Evolutionary conservation across 495 filamentous ascomycete species (phyloP), one percentile per base, ranked within the genome.

Genomic region (Lepidopterella palustris): DNA sequence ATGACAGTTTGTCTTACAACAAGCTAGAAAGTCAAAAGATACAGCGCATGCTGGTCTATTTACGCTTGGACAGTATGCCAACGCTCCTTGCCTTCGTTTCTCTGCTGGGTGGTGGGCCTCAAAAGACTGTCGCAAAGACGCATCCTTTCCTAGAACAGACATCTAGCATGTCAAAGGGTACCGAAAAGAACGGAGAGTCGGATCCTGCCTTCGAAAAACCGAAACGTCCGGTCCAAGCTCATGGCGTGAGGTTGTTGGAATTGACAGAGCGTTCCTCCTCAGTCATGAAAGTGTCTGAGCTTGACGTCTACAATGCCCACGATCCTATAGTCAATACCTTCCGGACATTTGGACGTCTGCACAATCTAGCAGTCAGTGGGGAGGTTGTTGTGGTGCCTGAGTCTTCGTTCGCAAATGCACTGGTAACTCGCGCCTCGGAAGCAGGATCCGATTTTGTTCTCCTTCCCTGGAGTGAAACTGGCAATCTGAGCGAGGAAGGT

Each of bases 261-360:
- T 83, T 97, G 23, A 93, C 90, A 0, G 91, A 98, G 60, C 90
- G 93, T 78, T 85, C 87, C 29, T 97, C 93, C 5, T 88, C 91
- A 20, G 91, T 96, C 55, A 98, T 98, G 93, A 87, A 90, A 65
- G 89, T 95, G 5, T 85, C 89, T 0, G 89, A 93, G 59, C 77
- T 84, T 40, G 89, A 92, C 9, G 89, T 91, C 20, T 84, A 87
- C 61, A 82, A 83, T 10, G 74, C 84, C 4, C 82, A 82, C 73
- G 93, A 98, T 65, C 90, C 93, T 4, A 89, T 97, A 0, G 82
- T 97, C 26, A 96, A 96, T 68, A 88, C 89, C 9, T 96, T 97
- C 78, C 81, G 87, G 21, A 89, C 90, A 0, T 90, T 98, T 68
- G 88, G 89, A 24, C 85, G 87, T 62, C 81, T 96, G 52, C 84